Evolutionary conservation across 2,329 filamentous ascomycete species (phyloP).

Genomic region (Stachybotrys chlorohalonatus): DNA sequence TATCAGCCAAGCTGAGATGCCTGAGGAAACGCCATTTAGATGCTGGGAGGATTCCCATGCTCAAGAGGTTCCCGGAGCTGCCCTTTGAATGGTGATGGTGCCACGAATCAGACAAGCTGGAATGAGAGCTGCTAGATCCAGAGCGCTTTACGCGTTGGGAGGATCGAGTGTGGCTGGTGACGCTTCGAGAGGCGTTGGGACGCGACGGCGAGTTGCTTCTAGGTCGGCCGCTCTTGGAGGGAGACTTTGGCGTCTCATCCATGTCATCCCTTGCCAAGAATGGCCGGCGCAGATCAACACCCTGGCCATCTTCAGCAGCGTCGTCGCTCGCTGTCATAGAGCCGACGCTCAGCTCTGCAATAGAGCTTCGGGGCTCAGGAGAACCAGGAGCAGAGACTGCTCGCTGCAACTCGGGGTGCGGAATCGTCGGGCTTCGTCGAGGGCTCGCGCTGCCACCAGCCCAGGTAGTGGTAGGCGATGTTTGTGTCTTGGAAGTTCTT

Average conservation of each 20-base stretch:
- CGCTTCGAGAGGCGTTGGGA: slow-evolving; percentile 66
- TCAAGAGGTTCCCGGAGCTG: slow-evolving; percentile 70
- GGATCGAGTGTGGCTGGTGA: slow-evolving; percentile 56
- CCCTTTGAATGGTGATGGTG: slow-evolving; percentile 49
- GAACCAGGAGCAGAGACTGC: slow-evolving; percentile 62
- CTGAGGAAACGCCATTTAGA: slow-evolving; percentile 93
- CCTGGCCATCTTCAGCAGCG: slow-evolving; percentile 31
- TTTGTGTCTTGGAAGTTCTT: slow-evolving; percentile 76
- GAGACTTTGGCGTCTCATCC: slow-evolving; percentile 34
- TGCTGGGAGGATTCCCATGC: slow-evolving; percentile 62
- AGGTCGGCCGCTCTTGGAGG: slow-evolving; percentile 40
- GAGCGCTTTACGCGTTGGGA: slow-evolving; percentile 74
- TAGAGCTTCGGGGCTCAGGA: slow-evolving; percentile 37
- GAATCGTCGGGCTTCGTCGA: slow-evolving; percentile 52
- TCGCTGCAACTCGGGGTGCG: slow-evolving; percentile 57
- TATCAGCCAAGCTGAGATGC: slow-evolving; percentile 87
- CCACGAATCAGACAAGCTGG: slow-evolving; percentile 59
- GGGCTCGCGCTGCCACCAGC: slow-evolving; percentile 42
- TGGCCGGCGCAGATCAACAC: slow-evolving; percentile 21
- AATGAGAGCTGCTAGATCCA: slow-evolving; percentile 87
- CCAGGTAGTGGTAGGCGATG: slow-evolving; percentile 69
- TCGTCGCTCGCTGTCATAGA: slow-evolving; percentile 49
- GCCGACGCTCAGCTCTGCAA: slow-evolving; percentile 44
- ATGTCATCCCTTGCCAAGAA: slow-evolving; percentile 38
- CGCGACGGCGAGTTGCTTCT: slow-evolving; percentile 76